Evolutionary conservation across 345 rosid genomes (phyloP).

Genomic region (Diplotaxis tenuifolia): DNA sequence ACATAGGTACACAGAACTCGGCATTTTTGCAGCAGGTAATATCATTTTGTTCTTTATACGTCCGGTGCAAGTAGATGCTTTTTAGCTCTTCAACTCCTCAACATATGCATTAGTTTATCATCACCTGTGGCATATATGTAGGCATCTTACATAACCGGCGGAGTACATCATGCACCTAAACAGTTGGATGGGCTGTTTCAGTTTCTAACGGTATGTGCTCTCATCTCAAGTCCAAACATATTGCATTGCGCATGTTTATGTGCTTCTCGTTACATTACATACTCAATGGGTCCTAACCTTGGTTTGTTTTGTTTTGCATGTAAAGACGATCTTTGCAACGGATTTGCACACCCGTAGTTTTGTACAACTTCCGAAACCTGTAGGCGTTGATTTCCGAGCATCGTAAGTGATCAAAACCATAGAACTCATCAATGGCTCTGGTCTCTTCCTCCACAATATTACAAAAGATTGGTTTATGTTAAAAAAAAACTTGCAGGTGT

Average conservation of each 20-base stretch:
- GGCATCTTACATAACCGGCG: conserved; percentile 95
- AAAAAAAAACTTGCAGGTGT: conserved; percentile 64
- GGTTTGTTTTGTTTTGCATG: conserved; percentile 23
- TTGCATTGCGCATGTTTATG: not conserved
- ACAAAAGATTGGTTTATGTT: not conserved
- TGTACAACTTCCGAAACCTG: conserved; percentile 89
- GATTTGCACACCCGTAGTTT: conserved; percentile 81
- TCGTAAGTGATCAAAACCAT: conserved; percentile 57
- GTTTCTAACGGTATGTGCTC: conserved; percentile 59
- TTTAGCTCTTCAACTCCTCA: not conserved
- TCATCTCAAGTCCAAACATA: conserved; percentile 6
- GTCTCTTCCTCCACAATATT: not conserved
- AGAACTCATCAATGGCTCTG: not conserved
- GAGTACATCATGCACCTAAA: conserved; percentile 88
- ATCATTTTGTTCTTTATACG: not conserved
- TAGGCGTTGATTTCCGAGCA: conserved; percentile 92
- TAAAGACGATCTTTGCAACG: conserved; percentile 84
- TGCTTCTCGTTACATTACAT: not conserved
- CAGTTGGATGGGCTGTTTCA: conserved; percentile 88
- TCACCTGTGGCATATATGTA: conserved; percentile 31
- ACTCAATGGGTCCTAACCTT: not conserved
- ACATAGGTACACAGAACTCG: conserved; percentile 75
- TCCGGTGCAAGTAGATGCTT: not conserved
- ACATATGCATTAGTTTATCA: conserved; percentile 13
- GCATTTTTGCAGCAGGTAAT: conserved; percentile 93